phyloP scores from a whole-genome alignment of 345 rosid species.

The Orychophragmus violaceus region DNA sequence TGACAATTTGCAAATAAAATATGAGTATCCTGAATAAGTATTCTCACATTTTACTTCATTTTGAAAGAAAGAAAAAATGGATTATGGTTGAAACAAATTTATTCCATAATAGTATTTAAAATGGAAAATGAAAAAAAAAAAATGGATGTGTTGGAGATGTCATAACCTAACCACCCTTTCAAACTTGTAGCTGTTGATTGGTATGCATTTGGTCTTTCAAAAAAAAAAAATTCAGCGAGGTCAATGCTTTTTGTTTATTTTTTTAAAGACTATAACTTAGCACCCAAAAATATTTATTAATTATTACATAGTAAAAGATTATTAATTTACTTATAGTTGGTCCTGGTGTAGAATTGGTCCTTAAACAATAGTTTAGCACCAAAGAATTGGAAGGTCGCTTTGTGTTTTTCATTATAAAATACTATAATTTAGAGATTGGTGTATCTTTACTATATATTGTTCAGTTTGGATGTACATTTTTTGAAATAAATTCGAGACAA shows the following conservation, averaged over 20 bases:
- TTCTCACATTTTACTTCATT: too few relatives aligned
- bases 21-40: too few relatives aligned
- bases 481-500: background rate
- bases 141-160: too few relatives aligned
- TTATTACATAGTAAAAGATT: background rate
- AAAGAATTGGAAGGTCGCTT: background rate
- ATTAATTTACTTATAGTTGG: background rate
- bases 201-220: too few relatives aligned
- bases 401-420: background rate
- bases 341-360: background rate
- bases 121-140: too few relatives aligned
- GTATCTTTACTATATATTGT: background rate
- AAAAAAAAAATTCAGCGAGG: background rate
- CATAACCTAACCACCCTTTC: too few relatives aligned
- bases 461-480: background rate
- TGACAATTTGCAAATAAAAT: too few relatives aligned
- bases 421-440: background rate
- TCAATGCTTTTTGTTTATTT: background rate
- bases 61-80: too few relatives aligned
- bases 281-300: background rate
- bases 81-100: too few relatives aligned
- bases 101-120: too few relatives aligned
- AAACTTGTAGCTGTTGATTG: too few relatives aligned
- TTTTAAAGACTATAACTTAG: background rate
- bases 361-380: background rate